Evolutionary conservation across 495 filamentous ascomycete genomes (phyloP), one percentile per base, ranked within the genome.

Genomic region (Neurospora terricola): DNA sequence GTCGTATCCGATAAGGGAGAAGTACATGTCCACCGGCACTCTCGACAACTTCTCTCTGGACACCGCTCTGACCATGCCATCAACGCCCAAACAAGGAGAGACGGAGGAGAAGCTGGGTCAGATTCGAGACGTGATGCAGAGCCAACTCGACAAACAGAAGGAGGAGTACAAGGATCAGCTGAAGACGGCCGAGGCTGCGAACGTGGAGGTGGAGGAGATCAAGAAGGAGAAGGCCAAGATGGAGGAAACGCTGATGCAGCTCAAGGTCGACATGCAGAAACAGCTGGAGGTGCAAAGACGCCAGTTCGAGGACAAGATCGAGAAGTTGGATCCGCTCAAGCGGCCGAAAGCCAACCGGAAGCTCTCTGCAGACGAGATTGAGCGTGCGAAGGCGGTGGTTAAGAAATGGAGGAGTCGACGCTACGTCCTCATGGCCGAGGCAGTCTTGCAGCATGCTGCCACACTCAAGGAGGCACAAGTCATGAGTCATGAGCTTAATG

Each of bases 21-120:
- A 99, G 78, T 98, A 98, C 81, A 90, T 96, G 86, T 97, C 94
- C 5, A 96, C 92, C 78, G 94, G 94, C 16, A 99, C 96, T 4
- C 86, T 97, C 45, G 96, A 99, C 79, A 97, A 97, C 80, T 96
- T 98, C 78, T 98, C 96, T 16, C 86, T 98, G 30, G 96, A 99
- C 77, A 99, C 96, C 5, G 90, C 90, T 3, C 87, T 98, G 48
- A 99, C 96, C 2, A 92, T 97, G 85, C 96, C 96, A 7, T 94
- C 93, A 2, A 98, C 94, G 2, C 95, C 96, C 42, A 92, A 90
- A 70, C 90, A 89, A 59, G 89, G 88, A 36, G 94, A 95, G 69
- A 85, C 85, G 6, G 92, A 93, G 62, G 90, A 93, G 40, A 87
- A 88, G 66, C 81, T 97, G 70, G 88, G 90, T 71, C 87, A 91